These are phyloP conservation scores for Pichia cabralensis DNA, from an alignment of 805 yeast species.

Conservation along the genomic window DNA sequence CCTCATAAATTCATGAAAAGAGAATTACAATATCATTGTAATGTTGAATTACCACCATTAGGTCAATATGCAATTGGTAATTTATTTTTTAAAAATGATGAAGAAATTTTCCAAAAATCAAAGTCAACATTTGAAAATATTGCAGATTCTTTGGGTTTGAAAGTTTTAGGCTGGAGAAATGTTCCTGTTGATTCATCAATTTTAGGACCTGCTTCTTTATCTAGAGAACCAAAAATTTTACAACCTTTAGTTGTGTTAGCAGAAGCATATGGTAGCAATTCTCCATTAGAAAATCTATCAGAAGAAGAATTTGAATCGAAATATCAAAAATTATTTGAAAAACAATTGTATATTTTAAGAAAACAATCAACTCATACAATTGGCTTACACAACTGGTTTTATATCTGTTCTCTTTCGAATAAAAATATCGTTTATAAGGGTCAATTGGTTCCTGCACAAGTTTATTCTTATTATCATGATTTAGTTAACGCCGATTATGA, in stretches of 20 bases:
- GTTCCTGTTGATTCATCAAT: conserved; percentile 94
- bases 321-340: conserved; percentile 63
- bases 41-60: conserved; percentile 56
- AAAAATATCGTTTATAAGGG: conserved; percentile 94
- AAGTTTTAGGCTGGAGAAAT: conserved; percentile 87
- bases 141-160: conserved; percentile 65
- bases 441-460: conserved; percentile 94
- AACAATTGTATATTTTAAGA: conserved; percentile 74
- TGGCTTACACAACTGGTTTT: conserved; percentile 95
- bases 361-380: conserved; percentile 85
- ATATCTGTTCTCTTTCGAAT: conserved; percentile 85
- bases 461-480: conserved; percentile 89
- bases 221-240: conserved; percentile 82
- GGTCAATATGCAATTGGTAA: conserved; percentile 96
- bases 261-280: conserved; percentile 34
- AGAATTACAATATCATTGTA: conserved; percentile 68
- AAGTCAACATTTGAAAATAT: conserved; percentile 71
- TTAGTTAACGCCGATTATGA: conserved; percentile 84
- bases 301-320: conserved; percentile 44
- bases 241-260: conserved; percentile 86
- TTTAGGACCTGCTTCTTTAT: conserved; percentile 87
- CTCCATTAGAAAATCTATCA: conserved; percentile 25
- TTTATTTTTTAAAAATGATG: conserved; percentile 84
- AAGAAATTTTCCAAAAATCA: conserved; percentile 56
- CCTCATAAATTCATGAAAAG: conserved; percentile 82